Evolutionary conservation across 208 protist species (phyloP).

Genomic region (Leptomonas pyrrhocoris): DNA sequence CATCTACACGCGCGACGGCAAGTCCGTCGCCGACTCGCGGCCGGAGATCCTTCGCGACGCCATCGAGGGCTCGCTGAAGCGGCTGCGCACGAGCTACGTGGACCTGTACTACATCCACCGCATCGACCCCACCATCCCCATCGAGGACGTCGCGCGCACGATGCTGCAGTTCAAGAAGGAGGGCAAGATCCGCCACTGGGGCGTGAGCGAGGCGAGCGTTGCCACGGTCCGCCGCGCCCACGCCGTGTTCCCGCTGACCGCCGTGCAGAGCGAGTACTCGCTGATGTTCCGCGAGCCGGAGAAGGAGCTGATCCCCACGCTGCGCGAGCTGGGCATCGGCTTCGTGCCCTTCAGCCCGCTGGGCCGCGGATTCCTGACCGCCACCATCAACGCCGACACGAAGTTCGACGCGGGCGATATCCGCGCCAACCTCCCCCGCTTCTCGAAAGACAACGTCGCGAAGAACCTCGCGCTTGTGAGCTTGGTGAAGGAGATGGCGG

Average conservation of each 20-base stretch:
- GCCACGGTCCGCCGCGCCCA: conserved; percentile 36
- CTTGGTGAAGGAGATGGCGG: conserved; percentile 20
- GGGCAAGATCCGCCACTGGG: conserved; percentile 48
- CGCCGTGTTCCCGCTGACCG: conserved; percentile 37
- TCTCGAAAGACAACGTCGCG: conserved; percentile 14
- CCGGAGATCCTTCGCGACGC: conserved; percentile 28
- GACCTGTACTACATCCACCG: conserved; percentile 58
- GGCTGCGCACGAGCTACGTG: conserved; percentile 42
- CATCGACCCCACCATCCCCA: conserved; percentile 33
- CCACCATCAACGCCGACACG: conserved; percentile 17
- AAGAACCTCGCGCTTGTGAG: conserved; percentile 17
- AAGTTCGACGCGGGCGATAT: conserved; percentile 18
- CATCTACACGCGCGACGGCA: conserved; percentile 19
- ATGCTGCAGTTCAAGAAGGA: conserved; percentile 43
- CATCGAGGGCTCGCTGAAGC: conserved; percentile 45
- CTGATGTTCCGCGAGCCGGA: conserved; percentile 34
- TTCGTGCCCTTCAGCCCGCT: conserved; percentile 40
- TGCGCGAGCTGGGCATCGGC: conserved; percentile 44
- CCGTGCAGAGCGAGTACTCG: conserved; percentile 48
- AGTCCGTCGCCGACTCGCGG: conserved; percentile 5
- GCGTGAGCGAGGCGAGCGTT: conserved; percentile 29
- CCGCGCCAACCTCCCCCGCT: conserved; percentile 27
- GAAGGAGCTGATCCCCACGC: conserved; percentile 26
- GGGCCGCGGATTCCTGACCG: conserved; percentile 35
- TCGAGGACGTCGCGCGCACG: conserved; percentile 37